Conservation (phyloP, 257 asterid species). For the Anisodus acutangulus region DNA sequence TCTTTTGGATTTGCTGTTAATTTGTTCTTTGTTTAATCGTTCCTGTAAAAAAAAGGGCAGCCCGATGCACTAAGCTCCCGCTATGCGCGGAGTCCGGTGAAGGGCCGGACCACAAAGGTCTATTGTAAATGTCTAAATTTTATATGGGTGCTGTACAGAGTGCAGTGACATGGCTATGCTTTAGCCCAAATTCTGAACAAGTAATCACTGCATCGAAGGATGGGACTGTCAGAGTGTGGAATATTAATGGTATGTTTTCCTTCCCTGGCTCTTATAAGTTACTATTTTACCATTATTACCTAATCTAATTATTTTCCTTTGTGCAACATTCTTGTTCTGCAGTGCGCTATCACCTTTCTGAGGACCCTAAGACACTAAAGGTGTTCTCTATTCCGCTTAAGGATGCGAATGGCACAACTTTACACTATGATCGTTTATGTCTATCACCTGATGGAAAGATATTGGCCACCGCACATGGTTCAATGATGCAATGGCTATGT, state of each 20-base stretch:
- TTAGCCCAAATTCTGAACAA: conserved; percentile 83
- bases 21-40: conserved; percentile 17
- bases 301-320: conserved; percentile 4
- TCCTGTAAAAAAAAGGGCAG: neutral
- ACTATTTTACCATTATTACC: conserved; percentile 17
- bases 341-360: conserved; percentile 95
- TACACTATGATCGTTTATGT: conserved; percentile 83
- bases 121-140: neutral
- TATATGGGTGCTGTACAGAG: conserved; percentile 61
- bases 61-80: too few species aligned
- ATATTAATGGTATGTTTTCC: conserved; percentile 71
- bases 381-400: conserved; percentile 87
- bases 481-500: conserved; percentile 89
- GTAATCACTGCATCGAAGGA: conserved; percentile 96
- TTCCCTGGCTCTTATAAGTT: conserved; percentile 8
- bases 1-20: neutral
- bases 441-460: conserved; percentile 91
- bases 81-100: too few species aligned
- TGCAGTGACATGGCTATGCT: conserved; percentile 99
- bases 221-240: conserved; percentile 90
- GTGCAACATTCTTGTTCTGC: conserved; percentile 39
- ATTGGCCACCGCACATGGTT: conserved; percentile 86
- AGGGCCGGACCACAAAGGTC: too few species aligned
- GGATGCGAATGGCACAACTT: conserved; percentile 71
- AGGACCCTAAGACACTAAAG: conserved; percentile 95